Base-by-base conservation (phyloP, 164 flowering plant genomes). In the Chimonanthus salicifolius region DNA sequence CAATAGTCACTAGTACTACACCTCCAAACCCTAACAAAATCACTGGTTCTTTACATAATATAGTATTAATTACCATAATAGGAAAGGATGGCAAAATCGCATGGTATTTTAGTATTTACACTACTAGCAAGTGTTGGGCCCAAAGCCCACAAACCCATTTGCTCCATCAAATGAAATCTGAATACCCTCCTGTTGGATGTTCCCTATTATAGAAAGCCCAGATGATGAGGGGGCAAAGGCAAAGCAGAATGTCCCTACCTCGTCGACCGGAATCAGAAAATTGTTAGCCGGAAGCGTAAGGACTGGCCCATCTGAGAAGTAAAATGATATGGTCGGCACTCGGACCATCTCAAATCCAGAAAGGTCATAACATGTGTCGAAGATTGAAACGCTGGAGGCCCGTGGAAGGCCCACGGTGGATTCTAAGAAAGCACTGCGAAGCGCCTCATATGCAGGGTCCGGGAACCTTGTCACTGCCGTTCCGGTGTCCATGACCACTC, bases 401-500 rank as follows among this genome's bases (percentile, higher is more conserved):
- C 91, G 81, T 0, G 96, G 95, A 1, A 94, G 85, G 78, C 77
- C 82, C 10, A 73, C 71, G 3, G 96, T 88, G 60, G 84, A 84
- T 0, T 76, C 81, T 0, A 84, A 9, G 45, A 91, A 93, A 0
- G 91, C 71, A 64, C 90, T 93, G 0, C 98, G 89, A 49, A 95
- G 82, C 0, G 90, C 88, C 68, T 48, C 74, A 72, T 94, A 94
- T 3, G 92, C 97, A 3, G 70, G 44, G 0, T 77, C 44, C 2
- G 99, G 97, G 1, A 93, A 78, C 80, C 99, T 76, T 0, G 97
- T 93, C 68, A 91, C 98, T 6, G 99, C 97, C 0, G 99, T 95
- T 4, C 98, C 99, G 0, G 99, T 86, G 80, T 95, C 99, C 88
- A 95, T 87, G 8, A 95, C 90, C 1, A 90, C 94, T 0, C 99